phyloP scores from a whole-genome alignment of 192 early-diverging fungal species.

The Podochytrium sp. region DNA sequence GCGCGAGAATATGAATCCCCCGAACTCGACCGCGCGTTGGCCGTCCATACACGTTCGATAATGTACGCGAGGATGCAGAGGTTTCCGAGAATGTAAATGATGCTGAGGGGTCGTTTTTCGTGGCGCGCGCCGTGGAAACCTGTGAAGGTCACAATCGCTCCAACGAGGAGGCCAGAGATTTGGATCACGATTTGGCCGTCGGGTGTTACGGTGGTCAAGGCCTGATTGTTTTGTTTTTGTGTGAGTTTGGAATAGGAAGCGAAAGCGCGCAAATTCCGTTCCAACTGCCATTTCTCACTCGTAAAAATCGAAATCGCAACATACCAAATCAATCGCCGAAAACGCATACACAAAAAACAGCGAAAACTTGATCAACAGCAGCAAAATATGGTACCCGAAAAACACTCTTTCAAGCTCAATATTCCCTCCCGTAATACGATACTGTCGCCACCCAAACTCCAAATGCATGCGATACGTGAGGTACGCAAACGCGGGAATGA shows the following conservation, averaged over 20 bases:
- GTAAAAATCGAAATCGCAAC: background rate
- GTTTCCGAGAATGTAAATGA: conserved; percentile 11
- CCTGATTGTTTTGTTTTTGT: too few relatives aligned
- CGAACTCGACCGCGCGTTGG: background rate
- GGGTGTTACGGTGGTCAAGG: conserved; percentile 4
- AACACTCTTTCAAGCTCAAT: conserved; percentile 13
- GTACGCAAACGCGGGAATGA: conserved; percentile 26
- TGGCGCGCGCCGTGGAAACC: conserved; percentile 19
- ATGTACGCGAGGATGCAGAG: conserved; percentile 10
- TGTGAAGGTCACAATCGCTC: background rate
- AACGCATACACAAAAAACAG: conserved; percentile 23
- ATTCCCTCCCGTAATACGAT: conserved; percentile 18
- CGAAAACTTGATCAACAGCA: conserved; percentile 24
- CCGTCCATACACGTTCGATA: conserved; percentile 12
- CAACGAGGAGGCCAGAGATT: background rate
- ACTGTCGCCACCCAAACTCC: conserved; percentile 27
- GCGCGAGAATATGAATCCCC: too few relatives aligned
- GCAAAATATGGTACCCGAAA: conserved; percentile 20
- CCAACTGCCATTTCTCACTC: background rate
- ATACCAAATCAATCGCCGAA: conserved; percentile 23
- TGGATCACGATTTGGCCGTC: conserved; percentile 5
- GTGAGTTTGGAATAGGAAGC: background rate
- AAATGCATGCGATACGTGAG: conserved; percentile 6
- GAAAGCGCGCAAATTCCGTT: background rate
- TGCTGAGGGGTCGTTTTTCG: background rate